A percentile compares a stretch with the other conserved stretches of the same genome.
Conservation (phyloP, 768 basidiomycete genomes). For the Leucocoprinus birnbaumii region DNA sequence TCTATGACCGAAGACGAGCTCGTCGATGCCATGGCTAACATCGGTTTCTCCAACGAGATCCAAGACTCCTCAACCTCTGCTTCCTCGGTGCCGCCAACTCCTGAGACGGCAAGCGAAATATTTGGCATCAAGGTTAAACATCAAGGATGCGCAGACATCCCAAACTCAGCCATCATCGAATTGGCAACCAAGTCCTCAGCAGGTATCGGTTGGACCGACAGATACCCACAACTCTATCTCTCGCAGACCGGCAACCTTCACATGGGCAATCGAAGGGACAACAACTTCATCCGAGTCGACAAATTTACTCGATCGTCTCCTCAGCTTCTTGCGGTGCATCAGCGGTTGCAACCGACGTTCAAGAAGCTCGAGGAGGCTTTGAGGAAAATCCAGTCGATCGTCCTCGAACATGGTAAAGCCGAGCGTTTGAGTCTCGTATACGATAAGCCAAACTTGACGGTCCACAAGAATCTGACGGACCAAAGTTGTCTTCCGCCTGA, state of each 20-base stretch:
- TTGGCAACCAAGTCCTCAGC: constrained; percentile 39
- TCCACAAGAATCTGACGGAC: constrained; percentile 44
- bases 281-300: constrained; percentile 46
- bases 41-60: constrained; percentile 22
- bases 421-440: constrained; percentile 26
- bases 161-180: constrained; percentile 42
- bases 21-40: constrained; percentile 25
- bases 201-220: constrained; percentile 30
- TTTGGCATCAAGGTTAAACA: constrained; percentile 19
- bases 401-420: constrained; percentile 47
- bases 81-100: background rate
- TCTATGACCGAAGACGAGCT: constrained; percentile 29
- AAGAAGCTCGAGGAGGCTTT: constrained; percentile 37
- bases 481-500: constrained; percentile 44
- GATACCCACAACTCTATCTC: constrained; percentile 65
- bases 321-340: constrained; percentile 29
- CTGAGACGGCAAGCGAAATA: background rate
- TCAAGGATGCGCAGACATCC: constrained; percentile 29
- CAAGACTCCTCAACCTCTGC: no score
- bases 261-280: constrained; percentile 53
- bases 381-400: constrained; percentile 42
- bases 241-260: constrained; percentile 64
- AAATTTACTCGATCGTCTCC: constrained; percentile 40
- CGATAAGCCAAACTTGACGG: constrained; percentile 13
- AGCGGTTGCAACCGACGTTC: constrained; percentile 28